Conservation (phyloP, 164 flowering plant genomes). For the Vitis amurensis region DNA sequence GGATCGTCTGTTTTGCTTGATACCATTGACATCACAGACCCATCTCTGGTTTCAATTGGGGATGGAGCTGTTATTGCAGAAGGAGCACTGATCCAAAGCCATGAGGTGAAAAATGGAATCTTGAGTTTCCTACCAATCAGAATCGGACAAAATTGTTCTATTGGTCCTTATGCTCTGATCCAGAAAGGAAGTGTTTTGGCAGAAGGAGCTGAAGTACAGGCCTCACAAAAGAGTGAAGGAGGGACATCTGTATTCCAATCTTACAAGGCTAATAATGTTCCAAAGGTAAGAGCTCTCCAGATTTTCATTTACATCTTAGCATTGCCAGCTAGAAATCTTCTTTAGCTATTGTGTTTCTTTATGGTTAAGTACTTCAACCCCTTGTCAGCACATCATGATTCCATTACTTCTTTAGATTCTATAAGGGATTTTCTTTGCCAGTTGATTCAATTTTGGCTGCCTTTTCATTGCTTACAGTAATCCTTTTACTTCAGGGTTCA, state of each 20-base stretch:
- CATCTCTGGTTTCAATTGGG: constrained; percentile 68
- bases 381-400: background rate
- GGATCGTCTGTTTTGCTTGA: constrained; percentile 76
- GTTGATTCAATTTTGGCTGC: too few species aligned
- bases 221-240: constrained; percentile 56
- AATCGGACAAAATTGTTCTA: constrained; percentile 50
- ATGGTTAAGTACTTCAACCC: too few species aligned
- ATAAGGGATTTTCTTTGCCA: background rate
- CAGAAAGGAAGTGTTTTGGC: constrained; percentile 61
- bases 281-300: constrained; percentile 28
- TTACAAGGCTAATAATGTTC: constrained; percentile 20
- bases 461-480: too few species aligned
- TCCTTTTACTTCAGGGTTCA: constrained; percentile 12
- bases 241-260: constrained; percentile 27
- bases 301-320: background rate
- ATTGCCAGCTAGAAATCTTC: background rate
- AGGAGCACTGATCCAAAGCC: constrained; percentile 72
- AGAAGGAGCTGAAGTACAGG: constrained; percentile 43
- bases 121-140: constrained; percentile 59
- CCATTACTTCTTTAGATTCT: background rate
- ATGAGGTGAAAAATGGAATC: constrained; percentile 70
- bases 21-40: constrained; percentile 72
- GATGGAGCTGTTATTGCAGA: constrained; percentile 73
- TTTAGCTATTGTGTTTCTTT: too few species aligned
- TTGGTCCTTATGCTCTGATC: constrained; percentile 70